Base-by-base conservation (phyloP, 805 yeast genomes). In the Suhomyces sp. region DNA sequence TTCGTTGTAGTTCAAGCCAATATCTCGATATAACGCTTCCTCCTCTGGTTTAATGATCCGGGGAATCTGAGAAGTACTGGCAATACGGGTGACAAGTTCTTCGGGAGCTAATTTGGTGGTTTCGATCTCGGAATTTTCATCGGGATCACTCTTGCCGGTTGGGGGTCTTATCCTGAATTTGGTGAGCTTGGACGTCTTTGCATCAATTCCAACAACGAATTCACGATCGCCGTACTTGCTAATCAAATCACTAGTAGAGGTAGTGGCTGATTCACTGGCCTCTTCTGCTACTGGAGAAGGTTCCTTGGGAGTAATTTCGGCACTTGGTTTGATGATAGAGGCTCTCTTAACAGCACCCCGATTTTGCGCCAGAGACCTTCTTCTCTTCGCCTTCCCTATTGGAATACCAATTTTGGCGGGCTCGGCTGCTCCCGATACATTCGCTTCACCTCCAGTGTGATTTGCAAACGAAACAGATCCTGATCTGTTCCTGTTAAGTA, bases 1-100 rank as follows among this genome's bases (percentile, higher is more conserved):
- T 24, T 65, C 66, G 1, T 78, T 77, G 44, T 81, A 80, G 60
- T 84, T 83, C 36, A 88, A 71, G 6, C 69, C 62, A 33, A 82
- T 75, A 13, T 74, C 66, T 15, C 77, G 69, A 17, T 74, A 73
- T 29, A 77, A 70, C 23, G 73, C 78, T 10, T 40, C 59, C 47
- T 59, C 79, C 56, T 54, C 76, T 57, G 60, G 68, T 60, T 40
- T 76, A 66, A 57, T 78, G 57, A 55, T 76, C 70, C 55, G 68
- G 48, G 68, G 79, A 7, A 78, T 69, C 42, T 70, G 72, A 22
- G 62, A 65, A 5, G 69, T 60, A 15, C 66, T 67, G 13, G 69
- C 57, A 12, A 74, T 62, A 17, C 50, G 68, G 48, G 68, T 70
- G 47, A 59, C 68, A 56, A 64, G 76, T 52, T 35, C 74, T 60